Base-by-base conservation (phyloP, 192 early-diverging fungal species). In the Diversispora eburnea region DNA sequence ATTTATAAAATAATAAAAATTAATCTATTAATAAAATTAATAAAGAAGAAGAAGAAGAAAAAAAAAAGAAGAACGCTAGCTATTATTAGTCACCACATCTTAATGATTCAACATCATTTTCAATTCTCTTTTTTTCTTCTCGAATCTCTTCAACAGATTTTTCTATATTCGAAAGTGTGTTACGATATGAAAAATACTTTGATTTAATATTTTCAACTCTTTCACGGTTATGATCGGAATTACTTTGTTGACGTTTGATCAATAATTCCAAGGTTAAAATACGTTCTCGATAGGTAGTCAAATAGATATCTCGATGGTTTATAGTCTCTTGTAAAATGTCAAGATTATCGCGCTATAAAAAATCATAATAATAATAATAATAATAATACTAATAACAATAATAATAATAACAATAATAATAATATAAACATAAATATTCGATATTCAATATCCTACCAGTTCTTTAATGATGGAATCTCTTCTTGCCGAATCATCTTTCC, bases 121-220 rank as follows among this genome's bases (percentile, higher is more conserved):
- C 70, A 9, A 72, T 51, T 62, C 70, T 59, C 20, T 47, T 46
- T 51, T 72, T 72, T n/a, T 61, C 57, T 20, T 51, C 41, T 20
- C 10, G n/a, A 17, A 72, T 33, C 17, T 48, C 58, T 13, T 72
- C 39, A 10, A 72, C 13, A 72, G 22, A 13, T 15, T 62, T 72
- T 13, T 10, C 57, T 47, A 62, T 72, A 59, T 45, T 25, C 15
- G n/a, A 72, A 22, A 72, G 58, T 6, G 7, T 49, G 20, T 72
- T 59, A 12, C 22, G 57, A 72, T 41, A 61, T 42, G 43, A 33
- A 33, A 22, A 60, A 33, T 72, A 72, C 12, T 47, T 72, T 58
- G 58, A 60, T 46, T 72, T 72, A 17, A 72, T 61, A 49, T 47
- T 43, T 9, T 56, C 45, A 48, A 72, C 61, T 17, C 70, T 10